Evolutionary conservation across 176 grass and related monocot species (phyloP).

Genomic region (Phragmites australis): DNA sequence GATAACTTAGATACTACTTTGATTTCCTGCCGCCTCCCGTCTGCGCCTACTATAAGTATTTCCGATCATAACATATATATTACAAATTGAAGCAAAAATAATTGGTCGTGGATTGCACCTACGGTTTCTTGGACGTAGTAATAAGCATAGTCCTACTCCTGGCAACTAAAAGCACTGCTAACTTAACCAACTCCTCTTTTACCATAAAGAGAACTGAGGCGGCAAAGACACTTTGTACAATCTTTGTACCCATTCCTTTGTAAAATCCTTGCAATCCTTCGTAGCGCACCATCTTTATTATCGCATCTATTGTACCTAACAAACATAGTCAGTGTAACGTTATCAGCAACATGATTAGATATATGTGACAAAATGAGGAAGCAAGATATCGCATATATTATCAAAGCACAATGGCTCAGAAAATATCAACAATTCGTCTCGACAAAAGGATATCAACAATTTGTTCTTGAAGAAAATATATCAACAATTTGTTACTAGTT

Average conservation of each 20-base stretch:
- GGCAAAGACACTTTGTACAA: conserved; percentile 94
- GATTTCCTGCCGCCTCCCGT: too few relatives aligned
- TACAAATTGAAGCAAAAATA: conserved; percentile 1
- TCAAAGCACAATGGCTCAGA: conserved; percentile 1
- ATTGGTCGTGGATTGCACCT: neutral
- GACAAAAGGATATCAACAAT: neutral
- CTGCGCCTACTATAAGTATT: too few relatives aligned
- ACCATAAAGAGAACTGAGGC: conserved; percentile 98
- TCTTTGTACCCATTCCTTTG: conserved; percentile 99
- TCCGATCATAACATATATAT: too few relatives aligned
- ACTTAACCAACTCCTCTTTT: conserved; percentile 92
- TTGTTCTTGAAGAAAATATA: neutral
- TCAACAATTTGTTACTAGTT: conserved; percentile 6
- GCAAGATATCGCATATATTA: neutral
- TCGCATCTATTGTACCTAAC: conserved; percentile 91
- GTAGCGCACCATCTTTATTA: conserved; percentile 86
- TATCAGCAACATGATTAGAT: neutral
- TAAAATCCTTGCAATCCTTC: conserved; percentile 91
- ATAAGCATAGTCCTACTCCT: conserved; percentile 57
- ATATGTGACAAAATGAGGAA: neutral
- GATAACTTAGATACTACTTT: too few relatives aligned
- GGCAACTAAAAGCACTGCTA: conserved; percentile 66
- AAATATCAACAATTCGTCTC: neutral
- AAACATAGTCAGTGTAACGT: neutral
- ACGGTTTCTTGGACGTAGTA: conserved; percentile 46